Percentiles rank a stretch among this genome's conserved stretches.
Conservation (phyloP, 192 early-diverging fungal genomes). For the Coemansia sp. region DNA sequence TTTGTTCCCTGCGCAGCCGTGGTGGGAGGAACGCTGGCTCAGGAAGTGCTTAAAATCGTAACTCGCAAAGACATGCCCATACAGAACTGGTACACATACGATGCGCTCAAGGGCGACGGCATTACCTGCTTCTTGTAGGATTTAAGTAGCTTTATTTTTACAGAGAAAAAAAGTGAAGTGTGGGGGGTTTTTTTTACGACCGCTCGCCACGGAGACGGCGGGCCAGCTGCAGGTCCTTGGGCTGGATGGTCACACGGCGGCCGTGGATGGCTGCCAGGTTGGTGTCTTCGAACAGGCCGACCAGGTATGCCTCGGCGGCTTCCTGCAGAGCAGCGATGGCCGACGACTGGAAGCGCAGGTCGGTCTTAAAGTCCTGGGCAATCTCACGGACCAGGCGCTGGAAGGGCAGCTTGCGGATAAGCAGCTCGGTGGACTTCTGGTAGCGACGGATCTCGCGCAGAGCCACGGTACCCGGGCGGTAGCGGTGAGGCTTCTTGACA, state of each 20-base stretch:
- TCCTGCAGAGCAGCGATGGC: conserved; percentile 99
- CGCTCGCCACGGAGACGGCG: conserved; percentile 91
- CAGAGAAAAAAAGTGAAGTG: background rate
- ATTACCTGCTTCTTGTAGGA: conserved; percentile 23
- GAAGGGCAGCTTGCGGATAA: conserved; percentile 91
- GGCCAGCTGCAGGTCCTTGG: conserved; percentile 98
- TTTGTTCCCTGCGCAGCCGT: conserved; percentile 78
- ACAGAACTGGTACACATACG: conserved; percentile 76
- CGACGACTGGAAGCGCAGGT: conserved; percentile 97
- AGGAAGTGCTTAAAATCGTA: conserved; percentile 86
- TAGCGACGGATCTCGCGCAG: conserved; percentile 90
- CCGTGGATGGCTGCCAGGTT: conserved; percentile 99
- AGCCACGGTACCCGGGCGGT: conserved; percentile 84
- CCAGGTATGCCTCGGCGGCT: conserved; percentile 92
- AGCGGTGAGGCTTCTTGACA: conserved; percentile 90
- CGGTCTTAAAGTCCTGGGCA: conserved; percentile 99
- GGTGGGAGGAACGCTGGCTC: conserved; percentile 83
- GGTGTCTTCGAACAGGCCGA: conserved; percentile 92
- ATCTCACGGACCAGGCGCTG: conserved; percentile 97
- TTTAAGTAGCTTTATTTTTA: conserved; percentile 1
- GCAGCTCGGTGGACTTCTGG: conserved; percentile 93
- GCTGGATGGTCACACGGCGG: conserved; percentile 99
- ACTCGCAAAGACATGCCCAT: conserved; percentile 79
- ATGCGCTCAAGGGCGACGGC: conserved; percentile 60
- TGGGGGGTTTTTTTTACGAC: conserved; percentile 58